Percentiles rank a stretch among this genome's conserved stretches.
These are phyloP conservation scores for Boletus sp. DNA, from an alignment of 1,284 basidiomycete species.

Conservation along the genomic window DNA sequence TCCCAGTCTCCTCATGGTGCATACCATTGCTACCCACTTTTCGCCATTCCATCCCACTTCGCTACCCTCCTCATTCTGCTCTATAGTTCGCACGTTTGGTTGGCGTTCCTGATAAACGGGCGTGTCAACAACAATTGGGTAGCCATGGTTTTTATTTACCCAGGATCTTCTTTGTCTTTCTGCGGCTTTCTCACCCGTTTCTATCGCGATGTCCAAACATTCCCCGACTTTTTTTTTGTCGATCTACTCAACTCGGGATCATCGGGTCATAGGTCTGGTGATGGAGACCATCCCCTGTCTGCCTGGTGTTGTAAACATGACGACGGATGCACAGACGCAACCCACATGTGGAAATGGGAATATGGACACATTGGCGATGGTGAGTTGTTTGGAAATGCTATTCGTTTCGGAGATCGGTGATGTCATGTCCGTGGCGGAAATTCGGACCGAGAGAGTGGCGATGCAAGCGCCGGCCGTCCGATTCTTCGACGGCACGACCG, in stretches of 20 bases:
- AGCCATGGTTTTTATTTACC: slow-evolving; percentile 38
- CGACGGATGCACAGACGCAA: slow-evolving; percentile 32
- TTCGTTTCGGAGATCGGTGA: neutral
- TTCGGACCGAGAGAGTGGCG: too few relatives aligned
- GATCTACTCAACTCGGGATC: slow-evolving; percentile 45
- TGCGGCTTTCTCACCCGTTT: slow-evolving; percentile 61
- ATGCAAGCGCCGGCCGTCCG: too few relatives aligned
- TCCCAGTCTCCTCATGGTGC: slow-evolving; percentile 47
- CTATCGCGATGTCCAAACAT: slow-evolving; percentile 64
- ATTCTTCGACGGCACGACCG: too few relatives aligned
- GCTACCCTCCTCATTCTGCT: neutral
- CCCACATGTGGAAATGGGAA: neutral
- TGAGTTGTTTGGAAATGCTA: neutral
- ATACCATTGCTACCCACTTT: too few relatives aligned
- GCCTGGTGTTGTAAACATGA: slow-evolving; percentile 56
- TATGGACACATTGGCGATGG: slow-evolving; percentile 3
- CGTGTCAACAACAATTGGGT: neutral
- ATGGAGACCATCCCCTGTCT: slow-evolving; percentile 48
- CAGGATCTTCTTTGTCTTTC: slow-evolving; percentile 57
- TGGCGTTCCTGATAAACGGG: slow-evolving; percentile 33
- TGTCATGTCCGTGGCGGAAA: neutral
- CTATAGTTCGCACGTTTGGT: slow-evolving; percentile 23
- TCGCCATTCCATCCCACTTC: neutral
- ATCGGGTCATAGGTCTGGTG: neutral
- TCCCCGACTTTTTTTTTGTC: slow-evolving; percentile 65